Evolutionary conservation across 176 grass and related monocot genomes (phyloP).

Genomic region (Dendrocalamus sinicus): DNA sequence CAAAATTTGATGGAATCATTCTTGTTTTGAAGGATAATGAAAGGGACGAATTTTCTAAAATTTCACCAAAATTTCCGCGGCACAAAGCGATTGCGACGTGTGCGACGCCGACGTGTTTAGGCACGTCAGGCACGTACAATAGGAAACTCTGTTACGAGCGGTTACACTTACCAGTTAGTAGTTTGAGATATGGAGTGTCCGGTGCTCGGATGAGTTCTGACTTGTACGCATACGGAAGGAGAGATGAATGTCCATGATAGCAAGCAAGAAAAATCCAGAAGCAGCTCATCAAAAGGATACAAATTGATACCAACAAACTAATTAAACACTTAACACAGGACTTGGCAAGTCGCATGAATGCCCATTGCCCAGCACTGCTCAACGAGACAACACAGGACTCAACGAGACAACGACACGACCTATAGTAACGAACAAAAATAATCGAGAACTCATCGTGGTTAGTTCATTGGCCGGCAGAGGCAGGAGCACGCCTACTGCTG

Average conservation of each 20-base stretch:
- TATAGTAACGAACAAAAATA: too few species aligned
- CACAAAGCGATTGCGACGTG: neutral
- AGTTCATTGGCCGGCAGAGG: neutral
- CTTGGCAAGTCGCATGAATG: neutral
- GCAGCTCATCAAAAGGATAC: neutral
- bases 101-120: neutral
- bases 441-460: neutral
- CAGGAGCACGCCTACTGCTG: neutral
- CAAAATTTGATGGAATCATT: too few species aligned
- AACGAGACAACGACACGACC: neutral
- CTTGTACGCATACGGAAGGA: too few species aligned
- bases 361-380: too few species aligned
- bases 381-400: too few species aligned
- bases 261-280: neutral
- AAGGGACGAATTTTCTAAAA: too few species aligned
- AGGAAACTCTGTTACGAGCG: neutral
- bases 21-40: too few species aligned
- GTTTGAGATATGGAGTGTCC: neutral
- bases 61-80: neutral
- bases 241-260: neutral
- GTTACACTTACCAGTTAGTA: neutral
- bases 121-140: conserved; percentile 37
- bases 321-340: neutral
- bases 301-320: neutral
- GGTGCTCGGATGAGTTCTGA: neutral